Base-by-base conservation (phyloP, 1,139 yeast species). In the Oligophagozyma castellii region DNA sequence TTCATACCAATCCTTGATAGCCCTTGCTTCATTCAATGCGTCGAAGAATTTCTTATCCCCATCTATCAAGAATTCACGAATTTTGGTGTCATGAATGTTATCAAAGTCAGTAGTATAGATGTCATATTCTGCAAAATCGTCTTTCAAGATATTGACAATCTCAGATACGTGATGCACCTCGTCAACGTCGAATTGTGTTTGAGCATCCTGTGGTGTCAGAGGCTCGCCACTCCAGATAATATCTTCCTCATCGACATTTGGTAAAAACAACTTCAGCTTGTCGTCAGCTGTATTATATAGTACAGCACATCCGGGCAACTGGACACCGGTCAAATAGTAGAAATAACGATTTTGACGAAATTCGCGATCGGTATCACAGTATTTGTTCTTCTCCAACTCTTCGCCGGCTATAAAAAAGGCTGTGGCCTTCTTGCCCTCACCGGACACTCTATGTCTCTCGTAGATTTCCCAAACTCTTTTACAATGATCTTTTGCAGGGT, bases 191-290 rank as follows among this genome's bases (percentile, higher is more conserved):
- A 58, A 89, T 37, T 61, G 64, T 12, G 58, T 50, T 28, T 54
- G 35, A 0, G 95, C 95, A 14, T 76, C 72, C 30, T 75, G 73
- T n/a, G 63, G 44, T 23, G 70, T 59, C 30, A 22, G 15, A 2
- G 98, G 96, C 55, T 77, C 51, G 0, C 98, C 98, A 33, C 92
- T 75, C 96, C 98, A 89, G 86, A 89, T 79, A 28, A 89, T 80
- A 49, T 81, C 95, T 27, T 89, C 96, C 29, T 68, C 58, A 49
- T 84, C 94, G 28, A 86, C 63, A 34, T 78, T 68, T 3, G 96
- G 95, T 30, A 89, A 61, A 48, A 78, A 86, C 26, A 86, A 59
- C 0, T 73, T 70, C 39, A 83, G 63, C 32, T 67, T 61, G 31
- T 77, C 83, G 12, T 54, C 41, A 3, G 45, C 45, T 16, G 74